Conservation (phyloP, 83 land plant species). For the Picea mariana region DNA sequence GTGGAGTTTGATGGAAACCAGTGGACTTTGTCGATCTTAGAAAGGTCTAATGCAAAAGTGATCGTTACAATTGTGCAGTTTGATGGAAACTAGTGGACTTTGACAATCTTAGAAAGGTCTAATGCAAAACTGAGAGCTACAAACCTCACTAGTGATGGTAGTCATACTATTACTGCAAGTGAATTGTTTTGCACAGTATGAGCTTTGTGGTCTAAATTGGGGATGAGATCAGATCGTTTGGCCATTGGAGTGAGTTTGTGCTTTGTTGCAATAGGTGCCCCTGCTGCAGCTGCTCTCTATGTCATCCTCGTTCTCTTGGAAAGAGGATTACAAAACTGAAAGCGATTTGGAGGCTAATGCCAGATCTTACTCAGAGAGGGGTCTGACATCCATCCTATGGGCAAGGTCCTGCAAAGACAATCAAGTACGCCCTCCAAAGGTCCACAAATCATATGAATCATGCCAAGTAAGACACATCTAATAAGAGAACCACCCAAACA, state of each 20-base stretch:
- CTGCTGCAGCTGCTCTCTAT: slow-evolving; percentile 75
- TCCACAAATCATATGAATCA: too few relatives aligned
- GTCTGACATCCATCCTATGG: too few relatives aligned
- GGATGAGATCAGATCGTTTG: slow-evolving; percentile 76
- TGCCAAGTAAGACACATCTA: too few relatives aligned
- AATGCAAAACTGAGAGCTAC: slow-evolving; percentile 79
- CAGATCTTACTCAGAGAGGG: not conserved
- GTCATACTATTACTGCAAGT: slow-evolving; percentile 73
- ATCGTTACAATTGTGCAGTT: too few relatives aligned
- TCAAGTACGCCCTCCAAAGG: too few relatives aligned
- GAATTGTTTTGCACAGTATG: slow-evolving; percentile 88
- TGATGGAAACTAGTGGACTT: slow-evolving; percentile 65
- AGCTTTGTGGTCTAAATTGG: slow-evolving; percentile 81
- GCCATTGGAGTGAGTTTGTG: slow-evolving; percentile 70
- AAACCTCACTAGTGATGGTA: slow-evolving; percentile 82
- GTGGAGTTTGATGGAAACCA: too few relatives aligned
- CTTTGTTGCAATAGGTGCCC: slow-evolving; percentile 60
- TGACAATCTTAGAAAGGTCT: slow-evolving; percentile 28
- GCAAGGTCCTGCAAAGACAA: too few relatives aligned
- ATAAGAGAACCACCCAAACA: too few relatives aligned
- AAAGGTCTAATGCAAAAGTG: too few relatives aligned
- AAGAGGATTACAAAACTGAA: slow-evolving; percentile 51
- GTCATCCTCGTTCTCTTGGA: slow-evolving; percentile 71
- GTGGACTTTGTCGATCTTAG: too few relatives aligned
- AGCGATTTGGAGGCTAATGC: slow-evolving; percentile 44